phyloP scores from a whole-genome alignment of 2,329 filamentous ascomycete genomes.

The Chaetomiaceae sp. region DNA sequence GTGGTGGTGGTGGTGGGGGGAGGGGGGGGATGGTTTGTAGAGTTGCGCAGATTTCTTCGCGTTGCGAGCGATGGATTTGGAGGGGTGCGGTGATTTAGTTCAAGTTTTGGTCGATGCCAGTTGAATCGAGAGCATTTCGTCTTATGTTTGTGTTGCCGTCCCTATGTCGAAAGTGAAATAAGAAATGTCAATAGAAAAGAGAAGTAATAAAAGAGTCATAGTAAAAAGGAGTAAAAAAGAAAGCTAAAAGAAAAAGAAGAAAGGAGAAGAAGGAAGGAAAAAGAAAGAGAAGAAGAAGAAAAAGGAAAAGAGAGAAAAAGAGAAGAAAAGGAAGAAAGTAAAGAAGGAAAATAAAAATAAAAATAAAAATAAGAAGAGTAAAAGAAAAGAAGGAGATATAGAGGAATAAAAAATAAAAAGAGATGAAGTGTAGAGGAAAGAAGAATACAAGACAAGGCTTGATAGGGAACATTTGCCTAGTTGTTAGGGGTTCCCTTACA shows the following conservation, averaged over 20 bases:
- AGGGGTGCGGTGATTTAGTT: too few species aligned
- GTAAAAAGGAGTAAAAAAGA: background rate
- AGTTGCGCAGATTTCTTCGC: too few species aligned
- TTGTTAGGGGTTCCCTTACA: too few species aligned
- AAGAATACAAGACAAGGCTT: background rate
- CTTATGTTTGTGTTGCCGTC: too few species aligned
- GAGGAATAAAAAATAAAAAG: background rate
- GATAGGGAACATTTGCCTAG: too few species aligned
- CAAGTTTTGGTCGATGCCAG: too few species aligned
- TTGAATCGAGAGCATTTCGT: too few species aligned
- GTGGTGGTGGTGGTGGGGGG: too few species aligned
- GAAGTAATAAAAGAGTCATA: background rate
- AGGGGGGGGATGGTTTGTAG: too few species aligned
- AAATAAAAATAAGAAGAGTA: background rate
- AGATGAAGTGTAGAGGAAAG: background rate
- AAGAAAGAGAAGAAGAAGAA: background rate
- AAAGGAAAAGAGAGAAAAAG: background rate
- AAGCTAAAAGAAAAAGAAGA: background rate
- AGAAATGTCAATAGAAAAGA: background rate
- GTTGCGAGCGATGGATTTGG: too few species aligned
- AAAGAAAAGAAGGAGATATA: background rate
- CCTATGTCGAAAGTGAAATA: background rate
- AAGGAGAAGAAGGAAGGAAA: background rate
- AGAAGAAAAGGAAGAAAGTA: background rate
- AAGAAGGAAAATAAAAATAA: background rate